Conservation (phyloP, 164 flowering plant species). For the Amborella trichopoda region DNA sequence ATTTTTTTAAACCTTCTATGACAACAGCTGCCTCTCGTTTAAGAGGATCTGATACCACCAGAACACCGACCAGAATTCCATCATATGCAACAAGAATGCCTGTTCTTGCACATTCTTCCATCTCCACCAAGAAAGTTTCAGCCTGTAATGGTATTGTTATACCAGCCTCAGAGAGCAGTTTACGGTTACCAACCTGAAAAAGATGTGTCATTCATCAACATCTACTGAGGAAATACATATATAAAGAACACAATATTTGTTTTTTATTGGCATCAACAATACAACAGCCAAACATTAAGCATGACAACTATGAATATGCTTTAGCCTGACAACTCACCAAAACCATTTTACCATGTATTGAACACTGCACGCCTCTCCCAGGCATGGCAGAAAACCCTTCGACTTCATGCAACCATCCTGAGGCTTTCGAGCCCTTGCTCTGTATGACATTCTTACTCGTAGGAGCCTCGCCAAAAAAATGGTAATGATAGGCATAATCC, state of each 20-base stretch:
- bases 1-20: constrained; percentile 70
- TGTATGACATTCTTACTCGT: constrained; percentile 19
- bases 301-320: neutral
- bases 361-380: constrained; percentile 83
- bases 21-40: constrained; percentile 96
- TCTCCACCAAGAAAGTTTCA: constrained; percentile 60
- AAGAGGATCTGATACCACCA: constrained; percentile 86
- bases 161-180: constrained; percentile 62
- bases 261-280: no score
- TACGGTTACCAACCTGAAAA: constrained; percentile 86
- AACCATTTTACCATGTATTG: constrained; percentile 41
- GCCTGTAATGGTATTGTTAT: constrained; percentile 36
- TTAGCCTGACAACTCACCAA: constrained; percentile 39
- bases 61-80: constrained; percentile 47
- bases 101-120: constrained; percentile 87
- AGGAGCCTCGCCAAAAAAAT: constrained; percentile 65
- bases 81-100: constrained; percentile 77
- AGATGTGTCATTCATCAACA: constrained; percentile 3
- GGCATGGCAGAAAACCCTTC: constrained; percentile 71
- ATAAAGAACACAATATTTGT: no score
- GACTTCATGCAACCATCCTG: constrained; percentile 82
- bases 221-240: constrained; percentile 6
- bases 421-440: constrained; percentile 18
- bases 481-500: constrained; percentile 90
- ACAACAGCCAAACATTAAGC: no score